Evolutionary conservation across 345 rosid genomes (phyloP).

Genomic region (Salix viminalis): DNA sequence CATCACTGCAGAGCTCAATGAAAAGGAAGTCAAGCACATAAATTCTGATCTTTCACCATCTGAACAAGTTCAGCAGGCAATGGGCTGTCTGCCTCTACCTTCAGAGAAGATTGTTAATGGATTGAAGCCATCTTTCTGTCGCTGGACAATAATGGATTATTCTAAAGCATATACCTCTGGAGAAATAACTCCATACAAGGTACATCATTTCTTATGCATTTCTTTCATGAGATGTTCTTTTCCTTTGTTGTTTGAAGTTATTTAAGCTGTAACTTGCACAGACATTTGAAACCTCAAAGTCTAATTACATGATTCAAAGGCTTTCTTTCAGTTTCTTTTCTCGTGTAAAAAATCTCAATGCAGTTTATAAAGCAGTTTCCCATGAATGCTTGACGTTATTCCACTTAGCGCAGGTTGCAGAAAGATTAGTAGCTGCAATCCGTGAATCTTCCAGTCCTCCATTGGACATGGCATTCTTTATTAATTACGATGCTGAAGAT

Average conservation of each 20-base stretch:
- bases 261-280: background rate
- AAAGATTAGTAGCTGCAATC: constrained; percentile 43
- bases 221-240: background rate
- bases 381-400: background rate
- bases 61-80: constrained; percentile 43
- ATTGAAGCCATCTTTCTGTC: constrained; percentile 23
- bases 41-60: constrained; percentile 33
- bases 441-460: constrained; percentile 36
- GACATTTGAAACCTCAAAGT: background rate
- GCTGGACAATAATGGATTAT: constrained; percentile 51
- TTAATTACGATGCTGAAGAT: constrained; percentile 40
- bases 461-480: constrained; percentile 57
- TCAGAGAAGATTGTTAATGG: constrained; percentile 3
- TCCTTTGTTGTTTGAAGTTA: background rate
- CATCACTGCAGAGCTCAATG: constrained; percentile 35
- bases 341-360: background rate
- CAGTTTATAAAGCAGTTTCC: background rate
- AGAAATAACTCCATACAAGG: constrained; percentile 47
- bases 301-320: background rate
- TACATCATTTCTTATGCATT: constrained; percentile 1
- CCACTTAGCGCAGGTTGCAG: constrained; percentile 42
- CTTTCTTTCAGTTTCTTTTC: background rate
- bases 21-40: constrained; percentile 36
- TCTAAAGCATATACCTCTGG: constrained; percentile 48
- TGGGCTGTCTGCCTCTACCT: constrained; percentile 34